Evolutionary conservation across 2,329 filamentous ascomycete genomes (phyloP).

Genomic region (Raffaelea deltoideospora): DNA sequence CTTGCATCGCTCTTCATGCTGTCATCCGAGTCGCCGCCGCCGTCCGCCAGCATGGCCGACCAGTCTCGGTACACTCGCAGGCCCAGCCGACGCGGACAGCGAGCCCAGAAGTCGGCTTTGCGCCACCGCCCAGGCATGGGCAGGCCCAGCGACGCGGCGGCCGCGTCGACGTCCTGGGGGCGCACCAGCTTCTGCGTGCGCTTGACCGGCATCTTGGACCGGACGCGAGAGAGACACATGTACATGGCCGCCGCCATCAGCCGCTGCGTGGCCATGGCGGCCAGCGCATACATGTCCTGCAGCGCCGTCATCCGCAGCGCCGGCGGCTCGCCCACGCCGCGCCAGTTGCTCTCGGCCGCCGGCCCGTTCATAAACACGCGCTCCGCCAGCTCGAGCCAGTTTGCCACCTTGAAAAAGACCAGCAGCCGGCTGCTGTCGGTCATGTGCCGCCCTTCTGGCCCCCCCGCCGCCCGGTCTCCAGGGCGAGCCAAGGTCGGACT

Average conservation of each 20-base stretch:
- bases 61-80: conserved; percentile 29
- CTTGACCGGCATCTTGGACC: conserved; percentile 25
- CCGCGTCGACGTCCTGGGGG: conserved; percentile 33
- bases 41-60: neutral
- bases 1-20: no score
- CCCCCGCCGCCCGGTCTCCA: no score
- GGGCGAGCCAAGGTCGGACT: no score
- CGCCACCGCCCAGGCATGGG: conserved; percentile 16
- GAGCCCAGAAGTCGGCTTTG: conserved; percentile 34
- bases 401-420: conserved; percentile 39
- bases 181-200: conserved; percentile 19
- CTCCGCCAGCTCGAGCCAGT: conserved; percentile 49
- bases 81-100: conserved; percentile 31
- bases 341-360: conserved; percentile 53
- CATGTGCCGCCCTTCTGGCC: no score
- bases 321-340: conserved; percentile 43
- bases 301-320: conserved; percentile 61
- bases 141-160: conserved; percentile 31
- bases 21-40: no score
- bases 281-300: conserved; percentile 58
- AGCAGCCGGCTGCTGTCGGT: conserved; percentile 14
- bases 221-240: conserved; percentile 53
- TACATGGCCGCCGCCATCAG: conserved; percentile 54
- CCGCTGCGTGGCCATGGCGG: conserved; percentile 51
- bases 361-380: conserved; percentile 62